A percentile compares a stretch with the other conserved stretches of the same genome.
Evolutionary conservation across 768 basidiomycete species (phyloP).

Genomic region (Agrocybe praecox): DNA sequence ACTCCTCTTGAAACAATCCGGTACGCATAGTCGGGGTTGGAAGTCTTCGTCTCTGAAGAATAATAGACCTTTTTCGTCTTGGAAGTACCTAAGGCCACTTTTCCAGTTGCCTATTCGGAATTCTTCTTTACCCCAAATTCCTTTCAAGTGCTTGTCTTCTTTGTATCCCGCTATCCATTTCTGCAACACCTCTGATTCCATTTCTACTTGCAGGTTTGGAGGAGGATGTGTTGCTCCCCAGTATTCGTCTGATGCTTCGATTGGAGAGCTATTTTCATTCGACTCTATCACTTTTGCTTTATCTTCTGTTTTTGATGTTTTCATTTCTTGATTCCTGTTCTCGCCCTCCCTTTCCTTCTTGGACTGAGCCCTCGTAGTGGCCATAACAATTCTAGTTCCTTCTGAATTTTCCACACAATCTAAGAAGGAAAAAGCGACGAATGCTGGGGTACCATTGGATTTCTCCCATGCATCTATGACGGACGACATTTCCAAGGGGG

Average conservation of each 20-base stretch:
- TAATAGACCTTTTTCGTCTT: not conserved
- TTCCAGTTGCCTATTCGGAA: not conserved
- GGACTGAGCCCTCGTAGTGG: too few species aligned
- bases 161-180: not conserved
- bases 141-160: not conserved
- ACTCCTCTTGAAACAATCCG: not conserved
- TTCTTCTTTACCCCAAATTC: not conserved
- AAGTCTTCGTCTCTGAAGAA: slow-evolving; percentile 4
- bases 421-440: not conserved
- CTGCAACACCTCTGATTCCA: not conserved
- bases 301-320: too few species aligned
- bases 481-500: not conserved
- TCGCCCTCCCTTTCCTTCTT: not conserved
- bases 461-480: not conserved
- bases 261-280: not conserved
- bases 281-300: not conserved
- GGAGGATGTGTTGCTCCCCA: not conserved
- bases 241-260: not conserved
- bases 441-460: not conserved
- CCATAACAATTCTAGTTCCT: not conserved
- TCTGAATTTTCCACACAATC: not conserved
- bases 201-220: not conserved
- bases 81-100: not conserved
- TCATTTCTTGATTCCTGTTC: not conserved
- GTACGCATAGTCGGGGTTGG: slow-evolving; percentile 2